phyloP scores from a whole-genome alignment of 2,329 filamentous ascomycete genomes.

The Fusarium sacchari region DNA sequence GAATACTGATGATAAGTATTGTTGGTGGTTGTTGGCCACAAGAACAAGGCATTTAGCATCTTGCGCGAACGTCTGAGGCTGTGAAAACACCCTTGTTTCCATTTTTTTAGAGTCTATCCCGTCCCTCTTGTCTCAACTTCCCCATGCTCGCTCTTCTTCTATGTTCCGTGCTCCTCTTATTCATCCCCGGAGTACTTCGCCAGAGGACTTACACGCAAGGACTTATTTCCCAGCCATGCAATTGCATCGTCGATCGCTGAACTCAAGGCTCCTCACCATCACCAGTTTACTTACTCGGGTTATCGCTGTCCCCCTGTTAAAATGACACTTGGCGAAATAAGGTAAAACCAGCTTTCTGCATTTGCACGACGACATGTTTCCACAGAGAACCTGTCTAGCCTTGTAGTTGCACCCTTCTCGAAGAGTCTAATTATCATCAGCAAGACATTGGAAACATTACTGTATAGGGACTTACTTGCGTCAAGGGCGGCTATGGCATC shows the following conservation, averaged over 20 bases:
- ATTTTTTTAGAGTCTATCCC: no score
- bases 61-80: no score
- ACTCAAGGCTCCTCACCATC: neutral
- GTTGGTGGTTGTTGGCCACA: no score
- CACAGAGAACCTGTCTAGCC: neutral
- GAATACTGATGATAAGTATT: no score
- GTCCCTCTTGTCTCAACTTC: no score
- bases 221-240: neutral
- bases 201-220: neutral
- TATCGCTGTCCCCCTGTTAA: rapidly evolving
- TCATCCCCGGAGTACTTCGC: neutral
- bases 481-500: neutral
- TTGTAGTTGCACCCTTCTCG: neutral
- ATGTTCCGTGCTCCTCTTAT: neutral
- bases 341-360: neutral
- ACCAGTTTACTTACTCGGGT: neutral
- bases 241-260: neutral
- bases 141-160: no score
- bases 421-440: neutral
- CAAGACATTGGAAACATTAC: neutral
- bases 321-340: neutral
- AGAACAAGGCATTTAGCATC: no score
- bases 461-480: neutral
- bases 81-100: no score
- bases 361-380: neutral